These are phyloP conservation scores for Gautieria morchelliformis DNA, from an alignment of 768 basidiomycete species.

Conservation along the genomic window DNA sequence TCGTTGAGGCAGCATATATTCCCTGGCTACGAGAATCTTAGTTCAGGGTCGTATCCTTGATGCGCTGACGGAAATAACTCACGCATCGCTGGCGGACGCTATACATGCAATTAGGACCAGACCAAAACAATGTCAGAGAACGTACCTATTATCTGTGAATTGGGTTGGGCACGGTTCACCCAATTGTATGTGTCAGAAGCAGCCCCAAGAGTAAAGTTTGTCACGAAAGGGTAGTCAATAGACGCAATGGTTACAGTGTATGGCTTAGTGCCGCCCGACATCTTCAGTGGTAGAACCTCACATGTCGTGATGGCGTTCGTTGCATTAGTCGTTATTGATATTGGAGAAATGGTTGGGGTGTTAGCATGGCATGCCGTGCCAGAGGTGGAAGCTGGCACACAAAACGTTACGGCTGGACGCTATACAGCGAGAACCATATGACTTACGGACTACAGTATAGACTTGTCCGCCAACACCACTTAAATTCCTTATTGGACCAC, in stretches of 20 bases:
- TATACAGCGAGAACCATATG: background rate
- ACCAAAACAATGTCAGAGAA: background rate
- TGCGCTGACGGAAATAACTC: conserved; percentile 16
- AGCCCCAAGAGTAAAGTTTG: conserved; percentile 30
- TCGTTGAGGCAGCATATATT: conserved; percentile 12
- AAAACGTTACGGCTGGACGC: background rate
- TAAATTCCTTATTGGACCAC: no score
- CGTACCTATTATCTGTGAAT: conserved; percentile 32
- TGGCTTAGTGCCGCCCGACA: conserved; percentile 36
- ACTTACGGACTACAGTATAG: background rate
- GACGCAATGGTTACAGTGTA: conserved; percentile 34
- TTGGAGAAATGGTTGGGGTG: conserved; percentile 27
- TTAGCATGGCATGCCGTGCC: conserved; percentile 27
- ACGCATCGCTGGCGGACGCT: conserved; percentile 36
- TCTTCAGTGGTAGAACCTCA: conserved; percentile 35
- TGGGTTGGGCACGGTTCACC: conserved; percentile 32
- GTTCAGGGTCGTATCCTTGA: background rate
- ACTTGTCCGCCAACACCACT: conserved; percentile 26
- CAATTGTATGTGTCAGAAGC: conserved; percentile 31
- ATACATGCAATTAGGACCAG: background rate
- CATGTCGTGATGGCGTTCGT: conserved; percentile 27
- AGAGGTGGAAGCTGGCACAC: conserved; percentile 1
- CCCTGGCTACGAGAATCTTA: background rate
- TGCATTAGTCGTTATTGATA: conserved; percentile 1
- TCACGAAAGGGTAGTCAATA: conserved; percentile 27